Evolutionary conservation across 139 green algal genomes (phyloP), one percentile per base, ranked within the genome.

Genomic region (Chlorella sorokiniana): DNA sequence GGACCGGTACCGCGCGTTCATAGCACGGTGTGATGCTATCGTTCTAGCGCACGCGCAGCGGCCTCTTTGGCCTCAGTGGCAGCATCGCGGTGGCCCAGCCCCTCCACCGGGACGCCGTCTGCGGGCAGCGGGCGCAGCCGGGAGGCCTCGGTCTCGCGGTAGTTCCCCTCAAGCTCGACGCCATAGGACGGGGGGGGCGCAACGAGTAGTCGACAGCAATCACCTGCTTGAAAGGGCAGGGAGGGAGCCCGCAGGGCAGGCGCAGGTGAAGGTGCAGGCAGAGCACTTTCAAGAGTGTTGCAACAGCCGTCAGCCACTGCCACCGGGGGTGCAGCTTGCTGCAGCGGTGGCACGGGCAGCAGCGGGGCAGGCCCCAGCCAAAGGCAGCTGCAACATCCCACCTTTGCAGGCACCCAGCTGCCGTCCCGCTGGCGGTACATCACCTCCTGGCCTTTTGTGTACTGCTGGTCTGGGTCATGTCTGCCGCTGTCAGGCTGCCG

Each of bases 11-110:
- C n/a, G 56, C 14, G 48, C 48, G 16, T 56, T 56, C 48, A 56
- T 16, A 56, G 48, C 14, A 11, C 11, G 48, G 48, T 16, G 16
- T 16, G 48, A 56, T 0, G 51, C 76, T 81, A 83, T 29, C 41
- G 56, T 54, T 84, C 68, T 52, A 84, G 52, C 38, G 25, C 22
- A 40, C 42, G 31, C 35, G 70, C 82, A 3, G 79, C 42, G 14
- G 62, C 82, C 74, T 86, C 82, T 41, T 76, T 76, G 25, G 82
- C 82, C 56, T 77, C 82, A 3, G 82, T 82, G 73, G 56, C 56
- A 0, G 63, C 40, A 63, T 80, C 45, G 0, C 44, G 16, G 33
- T 85, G 80, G 7, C 70, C 80, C 31, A 79, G 54, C 33, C 79
- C 79, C 54, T 84, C 40, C 2, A 84, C 79, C 22, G 45, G 23